Conservation (phyloP, 352 stramenopile genomes). For the Globisporangium polare region DNA sequence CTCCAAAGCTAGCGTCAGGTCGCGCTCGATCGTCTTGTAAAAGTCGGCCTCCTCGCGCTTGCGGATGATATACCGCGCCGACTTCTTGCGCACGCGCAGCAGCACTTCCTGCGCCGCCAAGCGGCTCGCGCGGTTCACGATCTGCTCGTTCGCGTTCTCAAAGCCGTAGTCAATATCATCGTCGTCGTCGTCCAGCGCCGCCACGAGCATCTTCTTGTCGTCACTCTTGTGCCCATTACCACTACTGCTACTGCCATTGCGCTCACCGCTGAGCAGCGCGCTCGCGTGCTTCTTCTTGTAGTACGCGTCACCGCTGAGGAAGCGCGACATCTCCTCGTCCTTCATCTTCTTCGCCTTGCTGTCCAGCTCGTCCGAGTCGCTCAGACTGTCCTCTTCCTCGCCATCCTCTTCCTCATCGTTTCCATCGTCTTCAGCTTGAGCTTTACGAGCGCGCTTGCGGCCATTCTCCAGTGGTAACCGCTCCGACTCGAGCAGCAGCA, state of each 20-base stretch:
- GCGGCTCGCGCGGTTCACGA: slow-evolving; percentile 73
- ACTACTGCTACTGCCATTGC: slow-evolving; percentile 9
- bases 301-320: slow-evolving; percentile 53
- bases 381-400: slow-evolving; percentile 28
- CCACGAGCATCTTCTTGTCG: slow-evolving; percentile 14
- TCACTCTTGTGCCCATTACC: slow-evolving; percentile 13
- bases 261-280: slow-evolving; percentile 26
- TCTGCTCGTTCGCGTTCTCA: slow-evolving; percentile 77
- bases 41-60: slow-evolving; percentile 73
- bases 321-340: slow-evolving; percentile 77
- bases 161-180: slow-evolving; percentile 84
- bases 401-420: slow-evolving; percentile 21
- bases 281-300: slow-evolving; percentile 62
- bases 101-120: slow-evolving; percentile 69
- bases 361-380: slow-evolving; percentile 29
- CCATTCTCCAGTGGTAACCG: slow-evolving; percentile 52
- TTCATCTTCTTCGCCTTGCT: slow-evolving; percentile 51
- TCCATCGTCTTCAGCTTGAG: neutral
- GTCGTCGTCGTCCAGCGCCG: slow-evolving; percentile 35
- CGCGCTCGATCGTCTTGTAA: slow-evolving; percentile 84
- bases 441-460: slow-evolving; percentile 27
- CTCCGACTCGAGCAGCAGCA: slow-evolving; percentile 82
- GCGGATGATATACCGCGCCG: slow-evolving; percentile 69
- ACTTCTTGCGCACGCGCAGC: slow-evolving; percentile 65
- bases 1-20: slow-evolving; percentile 73